A percentile compares a stretch with the other conserved stretches of the same genome.
Evolutionary conservation across 371 early-diverging fungal species (phyloP).

Genomic region (Rhizopus microsporus): DNA sequence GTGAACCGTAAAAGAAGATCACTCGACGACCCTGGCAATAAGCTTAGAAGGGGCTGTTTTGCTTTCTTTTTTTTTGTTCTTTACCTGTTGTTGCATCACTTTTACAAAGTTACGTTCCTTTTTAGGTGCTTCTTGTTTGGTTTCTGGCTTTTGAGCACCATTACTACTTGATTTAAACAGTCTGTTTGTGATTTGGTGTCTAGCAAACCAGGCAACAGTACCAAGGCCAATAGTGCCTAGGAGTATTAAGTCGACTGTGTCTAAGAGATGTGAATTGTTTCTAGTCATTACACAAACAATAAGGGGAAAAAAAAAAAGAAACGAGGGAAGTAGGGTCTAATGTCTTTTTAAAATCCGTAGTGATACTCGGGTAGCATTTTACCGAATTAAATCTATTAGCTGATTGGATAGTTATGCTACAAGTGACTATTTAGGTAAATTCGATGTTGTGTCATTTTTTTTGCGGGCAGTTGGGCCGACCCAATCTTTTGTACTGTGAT

Average conservation of each 20-base stretch:
- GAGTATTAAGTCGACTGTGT: constrained; percentile 50
- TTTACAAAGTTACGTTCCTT: constrained; percentile 63
- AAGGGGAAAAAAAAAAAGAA: constrained; percentile 1
- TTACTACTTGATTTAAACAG: constrained; percentile 12
- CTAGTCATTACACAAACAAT: constrained; percentile 7
- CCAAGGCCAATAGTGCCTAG: constrained; percentile 54
- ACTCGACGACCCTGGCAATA: constrained; percentile 59
- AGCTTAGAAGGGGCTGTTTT: background rate
- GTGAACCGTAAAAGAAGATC: constrained; percentile 90
- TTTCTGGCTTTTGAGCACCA: constrained; percentile 19
- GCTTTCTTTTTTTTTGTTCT: background rate
- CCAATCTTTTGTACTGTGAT: too few species aligned
- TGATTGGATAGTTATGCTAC: too few species aligned
- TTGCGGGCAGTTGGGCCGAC: too few species aligned
- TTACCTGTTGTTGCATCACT: constrained; percentile 56
- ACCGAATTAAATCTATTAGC: too few species aligned
- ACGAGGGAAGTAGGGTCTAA: background rate
- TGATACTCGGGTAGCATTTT: too few species aligned
- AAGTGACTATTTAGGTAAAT: too few species aligned
- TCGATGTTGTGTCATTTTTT: too few species aligned
- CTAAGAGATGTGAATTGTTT: constrained; percentile 29
- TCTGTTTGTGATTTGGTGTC: constrained; percentile 32
- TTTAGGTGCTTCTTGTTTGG: constrained; percentile 22
- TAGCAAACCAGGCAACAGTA: constrained; percentile 50
- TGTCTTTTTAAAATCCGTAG: too few species aligned